Percentiles rank a stretch among this genome's conserved stretches.
phyloP scores from a whole-genome alignment of 1,284 basidiomycete genomes.

The Coniferiporia sulphurascens region DNA sequence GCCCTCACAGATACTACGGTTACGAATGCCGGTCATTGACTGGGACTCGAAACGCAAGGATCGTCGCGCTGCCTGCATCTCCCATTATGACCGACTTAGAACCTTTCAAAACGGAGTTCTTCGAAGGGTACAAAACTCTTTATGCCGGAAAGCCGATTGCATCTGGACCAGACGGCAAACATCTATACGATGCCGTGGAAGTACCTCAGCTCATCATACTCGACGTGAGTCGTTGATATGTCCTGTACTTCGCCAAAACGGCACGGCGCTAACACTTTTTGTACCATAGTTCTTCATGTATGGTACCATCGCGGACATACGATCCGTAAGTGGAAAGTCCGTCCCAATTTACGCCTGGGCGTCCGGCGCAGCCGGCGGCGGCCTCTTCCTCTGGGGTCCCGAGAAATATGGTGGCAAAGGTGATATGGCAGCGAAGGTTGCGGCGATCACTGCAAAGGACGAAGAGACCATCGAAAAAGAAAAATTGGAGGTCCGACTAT shows the following conservation, averaged over 20 bases:
- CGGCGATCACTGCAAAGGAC: not conserved
- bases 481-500: not conserved
- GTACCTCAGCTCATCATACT: not conserved
- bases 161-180: too few relatives aligned
- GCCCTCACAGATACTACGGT: too few relatives aligned
- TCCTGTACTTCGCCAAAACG: not conserved
- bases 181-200: too few relatives aligned
- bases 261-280: not conserved
- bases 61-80: too few relatives aligned
- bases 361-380: not conserved
- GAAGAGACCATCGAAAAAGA: not conserved
- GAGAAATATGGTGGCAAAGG: slow-evolving; percentile 10
- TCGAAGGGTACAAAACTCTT: too few relatives aligned
- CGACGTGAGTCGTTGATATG: slow-evolving; percentile 1
- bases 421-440: slow-evolving; percentile 13
- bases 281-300: not conserved
- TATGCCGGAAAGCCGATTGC: too few relatives aligned
- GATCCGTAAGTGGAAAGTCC: slow-evolving; percentile 4
- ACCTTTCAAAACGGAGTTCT: too few relatives aligned
- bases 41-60: too few relatives aligned
- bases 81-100: too few relatives aligned
- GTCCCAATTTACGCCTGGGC: slow-evolving; percentile 15
- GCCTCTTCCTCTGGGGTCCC: slow-evolving; percentile 4
- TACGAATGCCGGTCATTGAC: too few relatives aligned
- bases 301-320: slow-evolving; percentile 1